Evolutionary conservation across 73 alveolate genomes (phyloP).

Genomic region (Tetrahymena malaccensis): DNA sequence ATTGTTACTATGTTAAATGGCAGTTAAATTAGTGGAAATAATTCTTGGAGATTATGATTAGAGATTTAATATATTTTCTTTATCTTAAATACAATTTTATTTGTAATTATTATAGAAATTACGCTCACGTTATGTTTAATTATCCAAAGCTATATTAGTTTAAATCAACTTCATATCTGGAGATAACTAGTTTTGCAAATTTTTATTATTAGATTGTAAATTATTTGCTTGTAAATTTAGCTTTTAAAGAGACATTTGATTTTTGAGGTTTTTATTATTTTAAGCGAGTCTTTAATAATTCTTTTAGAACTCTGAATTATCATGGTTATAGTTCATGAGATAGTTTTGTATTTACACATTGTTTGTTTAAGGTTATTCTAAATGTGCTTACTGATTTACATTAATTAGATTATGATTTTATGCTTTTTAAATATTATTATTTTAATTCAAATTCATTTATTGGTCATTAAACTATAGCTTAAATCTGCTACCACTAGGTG

Average conservation of each 20-base stretch:
- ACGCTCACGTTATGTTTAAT: neutral
- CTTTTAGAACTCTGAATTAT: neutral
- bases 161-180: neutral
- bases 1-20: neutral
- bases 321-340: neutral
- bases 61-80: neutral
- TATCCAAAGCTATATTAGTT: neutral
- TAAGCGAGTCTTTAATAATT: neutral
- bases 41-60: neutral
- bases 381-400: neutral
- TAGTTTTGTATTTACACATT: neutral
- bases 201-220: neutral
- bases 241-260: neutral
- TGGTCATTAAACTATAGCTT: neutral
- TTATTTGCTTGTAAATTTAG: neutral
- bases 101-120: neutral
- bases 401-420: neutral
- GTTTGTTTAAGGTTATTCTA: neutral
- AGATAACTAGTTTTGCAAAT: neutral
- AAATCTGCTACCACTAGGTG: neutral
- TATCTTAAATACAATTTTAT: neutral
- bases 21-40: neutral
- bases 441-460: no score
- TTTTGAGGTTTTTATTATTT: no score
- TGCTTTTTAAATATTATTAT: neutral